These are phyloP conservation scores for Saccharomyces mikatae DNA, from an alignment of 805 yeast genomes.

Conservation along the genomic window DNA sequence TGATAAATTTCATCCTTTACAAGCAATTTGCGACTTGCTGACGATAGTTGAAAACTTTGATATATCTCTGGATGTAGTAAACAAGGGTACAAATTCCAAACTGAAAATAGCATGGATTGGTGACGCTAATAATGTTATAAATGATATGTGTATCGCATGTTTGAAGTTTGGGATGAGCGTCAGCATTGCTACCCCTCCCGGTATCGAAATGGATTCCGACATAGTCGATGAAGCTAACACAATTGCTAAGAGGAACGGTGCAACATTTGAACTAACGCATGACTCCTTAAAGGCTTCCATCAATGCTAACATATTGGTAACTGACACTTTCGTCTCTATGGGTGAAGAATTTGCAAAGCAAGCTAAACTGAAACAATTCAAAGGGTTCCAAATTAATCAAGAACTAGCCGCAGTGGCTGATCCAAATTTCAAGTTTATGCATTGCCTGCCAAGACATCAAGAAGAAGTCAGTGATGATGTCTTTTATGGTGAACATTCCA, in stretches of 20 bases:
- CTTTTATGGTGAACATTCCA: constrained; percentile 71
- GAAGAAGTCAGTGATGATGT: constrained; percentile 94
- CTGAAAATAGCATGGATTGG: constrained; percentile 92
- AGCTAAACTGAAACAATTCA: constrained; percentile 68
- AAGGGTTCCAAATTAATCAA: constrained; percentile 75
- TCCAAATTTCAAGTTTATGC: constrained; percentile 88
- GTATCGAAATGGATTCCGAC: constrained; percentile 50
- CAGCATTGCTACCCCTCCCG: constrained; percentile 75
- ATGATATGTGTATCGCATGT: constrained; percentile 85
- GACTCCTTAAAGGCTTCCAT: constrained; percentile 70
- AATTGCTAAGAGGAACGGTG: constrained; percentile 44
- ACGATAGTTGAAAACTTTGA: constrained; percentile 78
- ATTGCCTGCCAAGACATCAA: constrained; percentile 90
- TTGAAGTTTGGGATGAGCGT: constrained; percentile 78
- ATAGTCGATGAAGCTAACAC: constrained; percentile 48
- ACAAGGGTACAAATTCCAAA: constrained; percentile 33
- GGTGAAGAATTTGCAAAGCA: constrained; percentile 83
- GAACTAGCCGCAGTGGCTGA: constrained; percentile 53
- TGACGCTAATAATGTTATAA: constrained; percentile 91
- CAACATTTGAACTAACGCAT: constrained; percentile 50
- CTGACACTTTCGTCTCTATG: constrained; percentile 97
- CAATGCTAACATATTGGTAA: constrained; percentile 74
- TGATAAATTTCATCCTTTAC: constrained; percentile 89
- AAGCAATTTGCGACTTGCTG: constrained; percentile 84
- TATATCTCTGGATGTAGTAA: constrained; percentile 14